phyloP scores from a whole-genome alignment of 768 basidiomycete genomes.

The Mycena floridula region DNA sequence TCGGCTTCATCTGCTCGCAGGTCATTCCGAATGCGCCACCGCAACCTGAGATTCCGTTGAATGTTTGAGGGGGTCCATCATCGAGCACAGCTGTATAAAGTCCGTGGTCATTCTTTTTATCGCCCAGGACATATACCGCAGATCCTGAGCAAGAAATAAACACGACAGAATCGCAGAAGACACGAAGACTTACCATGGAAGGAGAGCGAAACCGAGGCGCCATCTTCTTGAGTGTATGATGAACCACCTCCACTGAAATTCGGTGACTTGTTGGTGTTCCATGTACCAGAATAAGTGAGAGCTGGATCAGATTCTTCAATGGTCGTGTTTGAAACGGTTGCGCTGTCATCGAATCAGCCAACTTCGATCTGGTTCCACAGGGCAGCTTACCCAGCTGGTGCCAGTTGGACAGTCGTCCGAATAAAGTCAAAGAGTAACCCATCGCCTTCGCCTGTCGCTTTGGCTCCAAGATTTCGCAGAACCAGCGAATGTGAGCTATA shows the following conservation, averaged over 20 bases:
- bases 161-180: not conserved
- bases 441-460: constrained; percentile 26
- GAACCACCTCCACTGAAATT: constrained; percentile 40
- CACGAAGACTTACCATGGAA: constrained; percentile 30
- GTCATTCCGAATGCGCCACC: constrained; percentile 38
- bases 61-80: constrained; percentile 23
- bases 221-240: constrained; percentile 35
- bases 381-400: constrained; percentile 37
- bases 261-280: constrained; percentile 36
- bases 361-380: too few species aligned
- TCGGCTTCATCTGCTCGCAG: constrained; percentile 40
- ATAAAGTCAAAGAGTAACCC: constrained; percentile 37
- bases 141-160: constrained; percentile 24
- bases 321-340: constrained; percentile 33
- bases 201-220: constrained; percentile 30
- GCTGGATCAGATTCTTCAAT: constrained; percentile 33
- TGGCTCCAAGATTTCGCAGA: constrained; percentile 35
- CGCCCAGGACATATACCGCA: constrained; percentile 39
- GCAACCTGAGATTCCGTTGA: constrained; percentile 38
- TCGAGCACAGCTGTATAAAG: constrained; percentile 36
- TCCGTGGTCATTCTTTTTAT: constrained; percentile 45
- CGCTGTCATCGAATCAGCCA: constrained; percentile 19
- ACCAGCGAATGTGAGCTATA: constrained; percentile 32
- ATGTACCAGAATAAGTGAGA: constrained; percentile 32
- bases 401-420: constrained; percentile 34